Evolutionary conservation across 257 asterid species (phyloP).

Genomic region (Plantago major): DNA sequence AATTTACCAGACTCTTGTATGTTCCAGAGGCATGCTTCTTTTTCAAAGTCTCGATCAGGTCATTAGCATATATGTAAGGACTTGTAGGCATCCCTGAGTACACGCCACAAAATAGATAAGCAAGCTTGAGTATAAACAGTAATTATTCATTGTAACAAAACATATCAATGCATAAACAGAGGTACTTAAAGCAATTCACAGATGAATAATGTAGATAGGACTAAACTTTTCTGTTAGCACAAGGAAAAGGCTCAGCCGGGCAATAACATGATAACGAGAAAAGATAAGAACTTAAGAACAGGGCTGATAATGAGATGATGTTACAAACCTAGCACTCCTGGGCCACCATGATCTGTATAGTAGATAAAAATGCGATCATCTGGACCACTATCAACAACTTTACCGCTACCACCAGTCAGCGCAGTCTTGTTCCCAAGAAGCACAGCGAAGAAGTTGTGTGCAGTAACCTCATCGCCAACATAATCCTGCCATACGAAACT

Average conservation of each 20-base stretch:
- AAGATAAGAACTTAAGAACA: slow-evolving; percentile 12
- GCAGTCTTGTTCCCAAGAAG: slow-evolving; percentile 83
- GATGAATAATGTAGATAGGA: background rate
- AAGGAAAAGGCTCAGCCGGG: background rate
- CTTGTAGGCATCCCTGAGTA: slow-evolving; percentile 79
- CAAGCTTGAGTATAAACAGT: background rate
- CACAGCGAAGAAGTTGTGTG: slow-evolving; percentile 64
- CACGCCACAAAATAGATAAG: slow-evolving; percentile 18
- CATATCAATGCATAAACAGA: background rate
- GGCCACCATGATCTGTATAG: slow-evolving; percentile 94
- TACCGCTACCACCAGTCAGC: slow-evolving; percentile 84
- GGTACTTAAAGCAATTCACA: background rate
- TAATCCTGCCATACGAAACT: slow-evolving; percentile 64
- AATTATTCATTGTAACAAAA: background rate
- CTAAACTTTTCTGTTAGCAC: background rate
- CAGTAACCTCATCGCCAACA: slow-evolving; percentile 67
- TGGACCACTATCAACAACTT: slow-evolving; percentile 90
- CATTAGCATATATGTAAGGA: slow-evolving; percentile 77
- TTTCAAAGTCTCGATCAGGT: slow-evolving; percentile 51
- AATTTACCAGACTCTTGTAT: slow-evolving; percentile 77
- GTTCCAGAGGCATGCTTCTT: slow-evolving; percentile 81
- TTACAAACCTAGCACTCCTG: slow-evolving; percentile 87
- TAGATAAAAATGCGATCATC: slow-evolving; percentile 81
- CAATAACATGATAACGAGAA: slow-evolving; percentile 5
- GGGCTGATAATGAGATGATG: background rate